Evolutionary conservation across 2,329 filamentous ascomycete species (phyloP).

Genomic region (Alternaria ventricosa): DNA sequence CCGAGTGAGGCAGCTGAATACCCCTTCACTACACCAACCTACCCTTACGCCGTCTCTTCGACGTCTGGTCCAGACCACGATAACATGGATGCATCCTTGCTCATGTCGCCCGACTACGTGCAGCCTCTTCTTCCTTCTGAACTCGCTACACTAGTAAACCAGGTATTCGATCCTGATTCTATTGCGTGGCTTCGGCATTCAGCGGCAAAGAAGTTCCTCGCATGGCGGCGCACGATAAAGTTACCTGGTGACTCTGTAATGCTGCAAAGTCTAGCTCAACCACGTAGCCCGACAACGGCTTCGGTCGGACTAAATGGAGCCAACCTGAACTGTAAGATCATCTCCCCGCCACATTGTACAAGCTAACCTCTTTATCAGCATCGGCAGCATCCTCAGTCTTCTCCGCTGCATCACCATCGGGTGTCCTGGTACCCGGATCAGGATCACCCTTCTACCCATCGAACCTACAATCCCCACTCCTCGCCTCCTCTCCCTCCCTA

Average conservation of each 20-base stretch:
- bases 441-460: slow-evolving; percentile 44
- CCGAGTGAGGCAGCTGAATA: slow-evolving; percentile 28
- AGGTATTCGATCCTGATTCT: slow-evolving; percentile 78
- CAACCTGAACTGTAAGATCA: slow-evolving; percentile 31
- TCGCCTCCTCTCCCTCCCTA: slow-evolving; percentile 43
- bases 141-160: slow-evolving; percentile 70
- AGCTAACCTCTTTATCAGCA: slow-evolving; percentile 30
- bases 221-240: slow-evolving; percentile 65
- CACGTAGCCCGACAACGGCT: slow-evolving; percentile 35
- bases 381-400: slow-evolving; percentile 46
- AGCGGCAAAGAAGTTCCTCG: slow-evolving; percentile 80
- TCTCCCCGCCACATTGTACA: not conserved
- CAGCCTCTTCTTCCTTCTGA: slow-evolving; percentile 81
- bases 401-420: slow-evolving; percentile 45
- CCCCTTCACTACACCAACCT: slow-evolving; percentile 41
- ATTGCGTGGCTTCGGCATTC: slow-evolving; percentile 82
- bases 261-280: slow-evolving; percentile 33
- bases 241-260: slow-evolving; percentile 37
- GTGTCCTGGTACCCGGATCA: slow-evolving; percentile 47
- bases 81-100: slow-evolving; percentile 86
- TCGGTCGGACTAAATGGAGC: slow-evolving; percentile 38
- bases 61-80: slow-evolving; percentile 74
- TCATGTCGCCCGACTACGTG: slow-evolving; percentile 92
- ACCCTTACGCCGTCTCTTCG: slow-evolving; percentile 80
- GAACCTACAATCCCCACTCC: slow-evolving; percentile 44